These are phyloP conservation scores for Russula olivacea DNA, from an alignment of 768 basidiomycete species.

Conservation along the genomic window DNA sequence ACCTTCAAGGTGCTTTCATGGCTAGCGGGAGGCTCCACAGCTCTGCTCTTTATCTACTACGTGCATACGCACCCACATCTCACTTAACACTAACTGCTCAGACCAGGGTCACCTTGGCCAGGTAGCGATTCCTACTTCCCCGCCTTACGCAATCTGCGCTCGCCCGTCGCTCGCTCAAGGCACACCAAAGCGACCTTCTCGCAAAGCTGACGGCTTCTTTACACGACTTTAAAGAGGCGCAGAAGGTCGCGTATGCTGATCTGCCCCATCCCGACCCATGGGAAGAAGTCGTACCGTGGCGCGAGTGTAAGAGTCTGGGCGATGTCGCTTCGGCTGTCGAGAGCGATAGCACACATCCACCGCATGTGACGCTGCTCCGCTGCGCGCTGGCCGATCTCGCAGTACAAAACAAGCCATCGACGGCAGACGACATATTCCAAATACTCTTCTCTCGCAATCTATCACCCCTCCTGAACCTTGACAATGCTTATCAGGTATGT, in stretches of 20 bases:
- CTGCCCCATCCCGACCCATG: slow-evolving; percentile 50
- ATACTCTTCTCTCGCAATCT: slow-evolving; percentile 48
- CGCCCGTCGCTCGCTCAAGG: slow-evolving; percentile 55
- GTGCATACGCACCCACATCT: slow-evolving; percentile 36
- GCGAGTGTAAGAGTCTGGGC: slow-evolving; percentile 42
- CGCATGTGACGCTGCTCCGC: slow-evolving; percentile 53
- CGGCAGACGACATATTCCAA: slow-evolving; percentile 55
- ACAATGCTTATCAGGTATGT: slow-evolving; percentile 49
- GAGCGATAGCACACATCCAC: slow-evolving; percentile 31
- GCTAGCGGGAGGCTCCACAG: slow-evolving; percentile 59
- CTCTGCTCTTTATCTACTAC: slow-evolving; percentile 57
- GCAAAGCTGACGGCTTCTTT: slow-evolving; percentile 51
- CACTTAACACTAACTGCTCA: neutral
- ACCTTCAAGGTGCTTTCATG: slow-evolving; percentile 55
- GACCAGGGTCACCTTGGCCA: neutral
- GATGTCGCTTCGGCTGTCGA: slow-evolving; percentile 31
- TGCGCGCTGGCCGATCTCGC: slow-evolving; percentile 52
- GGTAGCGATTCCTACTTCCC: slow-evolving; percentile 63
- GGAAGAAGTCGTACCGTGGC: slow-evolving; percentile 44
- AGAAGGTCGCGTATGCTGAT: slow-evolving; percentile 48
- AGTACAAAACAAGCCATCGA: slow-evolving; percentile 38
- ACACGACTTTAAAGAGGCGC: slow-evolving; percentile 48
- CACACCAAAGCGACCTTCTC: slow-evolving; percentile 55
- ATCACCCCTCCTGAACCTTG: slow-evolving; percentile 52
- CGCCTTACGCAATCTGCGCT: slow-evolving; percentile 51